phyloP scores from a whole-genome alignment of 768 basidiomycete genomes.

The Termitomyces heimii region DNA sequence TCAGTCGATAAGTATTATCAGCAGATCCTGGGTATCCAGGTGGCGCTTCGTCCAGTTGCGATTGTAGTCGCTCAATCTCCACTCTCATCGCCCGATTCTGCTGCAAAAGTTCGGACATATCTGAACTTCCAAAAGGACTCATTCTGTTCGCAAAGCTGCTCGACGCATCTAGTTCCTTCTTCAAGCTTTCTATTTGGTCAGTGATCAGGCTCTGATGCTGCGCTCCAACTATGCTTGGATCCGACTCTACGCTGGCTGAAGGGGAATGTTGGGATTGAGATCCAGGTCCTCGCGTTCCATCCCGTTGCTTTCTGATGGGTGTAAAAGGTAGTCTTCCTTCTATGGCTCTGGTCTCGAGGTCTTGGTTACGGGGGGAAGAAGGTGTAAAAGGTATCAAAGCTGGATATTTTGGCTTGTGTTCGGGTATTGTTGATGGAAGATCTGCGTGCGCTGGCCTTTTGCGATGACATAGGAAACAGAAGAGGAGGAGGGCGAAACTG shows the following conservation, averaged over 20 bases:
- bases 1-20: neutral
- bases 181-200: neutral
- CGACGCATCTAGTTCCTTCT: neutral
- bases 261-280: neutral
- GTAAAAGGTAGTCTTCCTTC: neutral
- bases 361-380: neutral
- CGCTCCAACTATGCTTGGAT: neutral
- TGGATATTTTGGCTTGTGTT: neutral
- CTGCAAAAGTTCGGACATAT: neutral
- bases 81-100: conserved; percentile 8
- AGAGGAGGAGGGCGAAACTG: neutral
- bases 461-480: neutral
- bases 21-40: conserved; percentile 9
- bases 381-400: neutral
- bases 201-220: neutral
- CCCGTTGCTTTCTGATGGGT: neutral
- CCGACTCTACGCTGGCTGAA: neutral
- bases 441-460: neutral
- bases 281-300: neutral
- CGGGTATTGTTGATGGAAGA: neutral
- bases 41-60: conserved; percentile 11
- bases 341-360: neutral
- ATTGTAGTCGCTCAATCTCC: conserved; percentile 8
- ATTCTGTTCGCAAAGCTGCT: neutral
- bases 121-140: neutral